phyloP scores from a whole-genome alignment of 352 stramenopile genomes.

The Phytophthora vignae region DNA sequence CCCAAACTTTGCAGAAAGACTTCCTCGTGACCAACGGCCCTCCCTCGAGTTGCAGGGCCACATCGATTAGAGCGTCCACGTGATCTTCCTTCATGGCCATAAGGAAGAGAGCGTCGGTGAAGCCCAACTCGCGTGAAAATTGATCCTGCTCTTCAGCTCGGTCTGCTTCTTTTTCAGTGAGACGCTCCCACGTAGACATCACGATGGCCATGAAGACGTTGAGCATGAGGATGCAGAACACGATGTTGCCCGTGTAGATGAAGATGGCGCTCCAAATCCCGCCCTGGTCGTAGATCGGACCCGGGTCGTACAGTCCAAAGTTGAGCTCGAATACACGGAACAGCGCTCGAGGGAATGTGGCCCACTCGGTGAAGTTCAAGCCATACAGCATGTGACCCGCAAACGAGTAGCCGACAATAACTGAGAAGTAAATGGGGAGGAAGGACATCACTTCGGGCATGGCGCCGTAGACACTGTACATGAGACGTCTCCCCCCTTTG shows the following conservation, averaged over 20 bases:
- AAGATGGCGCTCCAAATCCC: conserved; percentile 72
- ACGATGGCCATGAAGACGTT: conserved; percentile 85
- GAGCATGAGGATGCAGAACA: conserved; percentile 83
- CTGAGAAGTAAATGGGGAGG: conserved; percentile 68
- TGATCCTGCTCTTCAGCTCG: conserved; percentile 53
- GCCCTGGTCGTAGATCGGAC: conserved; percentile 70
- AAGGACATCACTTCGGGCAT: conserved; percentile 80
- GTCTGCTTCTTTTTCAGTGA: conserved; percentile 62
- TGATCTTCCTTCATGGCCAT: conserved; percentile 69
- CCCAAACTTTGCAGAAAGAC: conserved; percentile 54
- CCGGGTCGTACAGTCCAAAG: conserved; percentile 74
- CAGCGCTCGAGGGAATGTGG: conserved; percentile 61
- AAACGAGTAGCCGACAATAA: conserved; percentile 79
- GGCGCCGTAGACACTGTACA: conserved; percentile 75
- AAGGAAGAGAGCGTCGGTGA: conserved; percentile 57
- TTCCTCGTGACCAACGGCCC: conserved; percentile 44
- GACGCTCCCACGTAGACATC: conserved; percentile 74
- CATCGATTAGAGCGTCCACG: conserved; percentile 64
- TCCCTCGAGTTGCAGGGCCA: conserved; percentile 56
- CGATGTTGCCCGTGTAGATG: conserved; percentile 73
- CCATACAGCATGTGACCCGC: conserved; percentile 76
- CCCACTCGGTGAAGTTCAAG: conserved; percentile 68
- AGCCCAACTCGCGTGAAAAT: conserved; percentile 50
- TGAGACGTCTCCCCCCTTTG: conserved; percentile 64
- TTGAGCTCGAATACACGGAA: conserved; percentile 83